Evolutionary conservation across 805 yeast genomes (phyloP).

Genomic region (Saturnispora gosingensis): DNA sequence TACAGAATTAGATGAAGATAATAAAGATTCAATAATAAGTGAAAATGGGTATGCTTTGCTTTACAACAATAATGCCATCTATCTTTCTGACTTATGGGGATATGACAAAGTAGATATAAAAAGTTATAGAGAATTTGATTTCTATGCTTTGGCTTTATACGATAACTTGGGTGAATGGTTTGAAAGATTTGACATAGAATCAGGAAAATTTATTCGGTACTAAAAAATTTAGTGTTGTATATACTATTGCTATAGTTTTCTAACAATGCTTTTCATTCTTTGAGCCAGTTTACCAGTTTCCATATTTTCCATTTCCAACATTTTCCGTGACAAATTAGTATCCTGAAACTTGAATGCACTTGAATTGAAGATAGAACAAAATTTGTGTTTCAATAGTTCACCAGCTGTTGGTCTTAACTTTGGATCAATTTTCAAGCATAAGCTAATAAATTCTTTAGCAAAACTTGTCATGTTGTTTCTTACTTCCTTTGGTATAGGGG

Average conservation of each 20-base stretch:
- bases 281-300: constrained; percentile 15
- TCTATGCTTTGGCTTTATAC: background rate
- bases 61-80: background rate
- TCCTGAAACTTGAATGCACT: constrained; percentile 22
- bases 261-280: constrained; percentile 14
- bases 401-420: constrained; percentile 83
- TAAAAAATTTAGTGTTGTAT: background rate
- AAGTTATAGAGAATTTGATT: background rate
- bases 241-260: constrained; percentile 5
- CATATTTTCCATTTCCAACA: constrained; percentile 14
- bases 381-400: constrained; percentile 43
- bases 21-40: background rate
- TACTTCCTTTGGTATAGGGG: constrained; percentile 94
- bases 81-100: background rate
- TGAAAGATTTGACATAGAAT: background rate
- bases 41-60: background rate
- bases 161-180: constrained; percentile 5
- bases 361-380: constrained; percentile 19
- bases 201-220: constrained; percentile 1
- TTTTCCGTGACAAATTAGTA: constrained; percentile 25
- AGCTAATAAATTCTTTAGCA: constrained; percentile 64
- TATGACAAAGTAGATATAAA: background rate
- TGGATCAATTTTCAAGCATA: constrained; percentile 73
- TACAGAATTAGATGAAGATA: background rate
- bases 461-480: constrained; percentile 47